Base-by-base conservation (phyloP, 2,329 filamentous ascomycete species). In the Arachnomyces sp. region DNA sequence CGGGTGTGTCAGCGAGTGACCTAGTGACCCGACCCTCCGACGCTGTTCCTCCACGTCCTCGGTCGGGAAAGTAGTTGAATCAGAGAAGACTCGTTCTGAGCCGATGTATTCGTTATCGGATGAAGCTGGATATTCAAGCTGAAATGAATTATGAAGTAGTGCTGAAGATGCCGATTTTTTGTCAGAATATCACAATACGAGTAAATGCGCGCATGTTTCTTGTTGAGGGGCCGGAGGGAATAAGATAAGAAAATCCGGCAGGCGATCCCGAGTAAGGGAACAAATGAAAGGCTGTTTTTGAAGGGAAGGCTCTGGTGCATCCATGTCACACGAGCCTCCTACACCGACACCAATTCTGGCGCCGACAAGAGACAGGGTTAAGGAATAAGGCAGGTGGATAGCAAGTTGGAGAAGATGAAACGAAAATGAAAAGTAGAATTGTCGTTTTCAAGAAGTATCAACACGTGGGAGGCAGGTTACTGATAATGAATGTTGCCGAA, bases 1-100 rank as follows among this genome's bases (percentile, higher is more conserved):
- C 38, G 67, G 61, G 52, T 64, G 61, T 42, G 61, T 55, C 42
- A 66, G 53, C 54, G 67, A 63, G 52, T 72, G 66, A 50, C 62
- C 61, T 52, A 74, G 60, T 44, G 61, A 55, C 52, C 64, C 66
- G 57, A 74, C 70, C 62, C 71, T 71, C 52, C 72, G 68, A 55
- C 66, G 61, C 47, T 64, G 65, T 52, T 74, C 71, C 52, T 72
- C 65, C 50, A 64, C 59, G 31, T 61, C 59, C 31, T 63, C 61
- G 45, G 57, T 56, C 40, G 56, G 42, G 47, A 61, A 62, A 28
- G 55, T 52, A 39, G 58, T 52, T 46, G 59, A 44, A 48, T 55
- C 52, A 43, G 62, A 50, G 43, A 57, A 63, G 16, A 46, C 43
- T 40, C 59, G 57, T 42, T 63, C 61, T 25, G 55, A 47, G 38